A percentile compares a stretch with the other conserved stretches of the same genome.
Conservation (phyloP, 192 early-diverging fungal genomes). For the Gonapodya sp. region DNA sequence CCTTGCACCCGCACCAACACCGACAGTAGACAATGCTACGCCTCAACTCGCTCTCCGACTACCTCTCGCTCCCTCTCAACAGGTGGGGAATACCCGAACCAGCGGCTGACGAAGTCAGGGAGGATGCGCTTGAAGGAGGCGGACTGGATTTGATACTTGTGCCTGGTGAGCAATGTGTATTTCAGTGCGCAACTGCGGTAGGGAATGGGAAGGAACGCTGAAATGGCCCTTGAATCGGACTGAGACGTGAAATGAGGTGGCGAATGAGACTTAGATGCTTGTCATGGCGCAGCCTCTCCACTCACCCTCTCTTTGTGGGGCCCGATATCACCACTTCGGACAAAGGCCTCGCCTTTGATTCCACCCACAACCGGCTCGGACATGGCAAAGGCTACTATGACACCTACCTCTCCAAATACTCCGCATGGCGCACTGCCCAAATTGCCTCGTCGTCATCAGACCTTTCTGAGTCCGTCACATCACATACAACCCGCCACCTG, state of each 20-base stretch:
- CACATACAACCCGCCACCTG: no score
- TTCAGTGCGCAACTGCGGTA: no score
- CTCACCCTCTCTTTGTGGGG: neutral
- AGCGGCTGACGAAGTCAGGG: slow-evolving; percentile 27
- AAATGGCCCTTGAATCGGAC: no score
- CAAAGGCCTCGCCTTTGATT: slow-evolving; percentile 48
- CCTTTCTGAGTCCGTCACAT: no score
- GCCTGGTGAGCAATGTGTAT: slow-evolving; percentile 25
- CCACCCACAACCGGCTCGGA: slow-evolving; percentile 41
- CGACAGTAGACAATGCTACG: slow-evolving; percentile 58
- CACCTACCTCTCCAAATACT: neutral
- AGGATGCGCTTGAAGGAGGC: slow-evolving; percentile 31
- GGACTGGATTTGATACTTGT: slow-evolving; percentile 50
- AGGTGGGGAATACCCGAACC: slow-evolving; percentile 64
- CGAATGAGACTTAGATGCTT: no score
- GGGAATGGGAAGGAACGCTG: no score
- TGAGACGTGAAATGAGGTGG: no score
- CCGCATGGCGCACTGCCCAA: neutral
- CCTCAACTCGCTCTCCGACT: slow-evolving; percentile 48
- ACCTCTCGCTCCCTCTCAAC: slow-evolving; percentile 43
- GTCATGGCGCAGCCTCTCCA: no score
- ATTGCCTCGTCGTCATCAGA: neutral
- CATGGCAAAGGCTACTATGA: slow-evolving; percentile 48
- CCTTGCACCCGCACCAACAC: neutral
- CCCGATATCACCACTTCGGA: neutral